Conservation (phyloP, 2,329 filamentous ascomycete genomes). For the Penicillium sp. region DNA sequence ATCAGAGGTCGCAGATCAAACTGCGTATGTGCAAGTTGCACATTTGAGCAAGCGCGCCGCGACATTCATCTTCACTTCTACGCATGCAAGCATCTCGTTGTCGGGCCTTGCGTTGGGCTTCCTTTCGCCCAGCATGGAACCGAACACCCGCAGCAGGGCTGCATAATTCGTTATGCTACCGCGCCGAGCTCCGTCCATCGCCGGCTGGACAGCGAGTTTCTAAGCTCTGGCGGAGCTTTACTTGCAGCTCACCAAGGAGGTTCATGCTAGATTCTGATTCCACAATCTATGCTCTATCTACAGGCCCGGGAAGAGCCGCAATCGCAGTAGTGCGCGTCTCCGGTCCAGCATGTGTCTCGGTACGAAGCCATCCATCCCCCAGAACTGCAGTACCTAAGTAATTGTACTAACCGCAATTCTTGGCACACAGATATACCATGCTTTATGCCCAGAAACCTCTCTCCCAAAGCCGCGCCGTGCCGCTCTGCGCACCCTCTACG, state of each 20-base stretch:
- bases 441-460: slow-evolving; percentile 57
- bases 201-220: neutral
- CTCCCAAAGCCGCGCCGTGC: slow-evolving; percentile 64
- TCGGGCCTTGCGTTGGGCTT: slow-evolving; percentile 27
- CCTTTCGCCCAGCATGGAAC: slow-evolving; percentile 27
- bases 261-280: slow-evolving; percentile 32
- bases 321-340: slow-evolving; percentile 90
- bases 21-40: neutral
- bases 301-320: slow-evolving; percentile 78
- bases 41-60: neutral
- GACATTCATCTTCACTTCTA: slow-evolving; percentile 3
- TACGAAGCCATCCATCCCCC: slow-evolving; percentile 34
- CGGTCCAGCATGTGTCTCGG: slow-evolving; percentile 69
- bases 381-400: neutral
- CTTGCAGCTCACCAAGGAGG: slow-evolving; percentile 8
- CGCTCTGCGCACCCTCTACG: slow-evolving; percentile 70
- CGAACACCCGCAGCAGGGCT: slow-evolving; percentile 2
- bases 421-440: slow-evolving; percentile 58
- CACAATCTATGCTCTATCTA: slow-evolving; percentile 92
- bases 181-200: slow-evolving; percentile 7
- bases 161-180: slow-evolving; percentile 13
- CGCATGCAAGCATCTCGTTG: slow-evolving; percentile 33
- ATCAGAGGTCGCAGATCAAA: neutral
- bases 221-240: slow-evolving; percentile 23
- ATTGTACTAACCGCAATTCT: slow-evolving; percentile 10